Evolutionary conservation across 306 rosid genomes (phyloP).

Genomic region (Casuarina cunninghamiana): DNA sequence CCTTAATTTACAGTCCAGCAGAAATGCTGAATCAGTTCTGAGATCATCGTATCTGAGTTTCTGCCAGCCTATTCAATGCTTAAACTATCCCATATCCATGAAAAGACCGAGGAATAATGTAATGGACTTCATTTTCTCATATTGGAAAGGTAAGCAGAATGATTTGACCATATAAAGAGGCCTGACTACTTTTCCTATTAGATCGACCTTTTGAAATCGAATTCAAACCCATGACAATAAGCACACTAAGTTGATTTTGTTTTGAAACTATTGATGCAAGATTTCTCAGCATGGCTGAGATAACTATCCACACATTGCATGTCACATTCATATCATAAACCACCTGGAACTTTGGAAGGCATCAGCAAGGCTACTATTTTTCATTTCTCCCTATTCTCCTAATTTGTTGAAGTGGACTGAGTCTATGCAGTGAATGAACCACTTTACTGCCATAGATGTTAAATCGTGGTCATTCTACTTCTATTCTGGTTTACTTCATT

Average conservation of each 20-base stretch:
- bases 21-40: not conserved
- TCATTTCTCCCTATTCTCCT: not conserved
- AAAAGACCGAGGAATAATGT: not conserved
- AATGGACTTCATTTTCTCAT: no score
- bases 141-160: no score
- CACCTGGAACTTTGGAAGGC: not conserved
- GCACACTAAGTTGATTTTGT: slow-evolving; percentile 5
- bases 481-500: slow-evolving; percentile 6
- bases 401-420: slow-evolving; percentile 1
- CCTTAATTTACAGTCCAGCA: not conserved
- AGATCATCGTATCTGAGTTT: not conserved
- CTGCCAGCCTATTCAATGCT: not conserved
- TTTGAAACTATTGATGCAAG: not conserved
- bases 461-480: not conserved
- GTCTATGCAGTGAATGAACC: not conserved
- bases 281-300: not conserved
- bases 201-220: no score
- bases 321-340: not conserved
- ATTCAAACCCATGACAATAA: not conserved
- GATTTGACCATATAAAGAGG: no score
- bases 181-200: no score
- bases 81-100: not conserved
- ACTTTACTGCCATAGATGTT: not conserved
- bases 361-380: not conserved
- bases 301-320: not conserved